These are phyloP conservation scores for Plasmodium malariae DNA, from an alignment of 169 alveolate species.

Conservation along the genomic window DNA sequence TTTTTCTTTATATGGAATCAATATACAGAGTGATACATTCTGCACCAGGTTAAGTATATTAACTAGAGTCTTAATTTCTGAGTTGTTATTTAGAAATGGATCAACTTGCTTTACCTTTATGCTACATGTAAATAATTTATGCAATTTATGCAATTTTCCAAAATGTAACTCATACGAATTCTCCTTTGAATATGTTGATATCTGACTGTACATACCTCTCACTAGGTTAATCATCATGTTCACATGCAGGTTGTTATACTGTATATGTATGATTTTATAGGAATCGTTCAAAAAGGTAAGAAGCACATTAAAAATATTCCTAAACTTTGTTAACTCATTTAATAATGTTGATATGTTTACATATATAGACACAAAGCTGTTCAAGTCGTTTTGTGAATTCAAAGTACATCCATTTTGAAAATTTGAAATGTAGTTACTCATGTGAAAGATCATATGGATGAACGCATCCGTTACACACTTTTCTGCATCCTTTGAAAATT, in stretches of 20 bases:
- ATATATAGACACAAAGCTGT: conserved; percentile 49
- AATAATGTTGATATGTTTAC: conserved; percentile 16
- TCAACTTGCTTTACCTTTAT: too few species aligned
- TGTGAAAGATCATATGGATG: background rate
- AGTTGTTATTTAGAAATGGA: too few species aligned
- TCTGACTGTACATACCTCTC: conserved; percentile 16
- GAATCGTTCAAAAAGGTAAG: background rate
- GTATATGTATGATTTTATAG: background rate
- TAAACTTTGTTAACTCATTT: background rate
- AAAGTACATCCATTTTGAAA: background rate
- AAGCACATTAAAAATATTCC: background rate
- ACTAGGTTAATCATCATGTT: conserved; percentile 47
- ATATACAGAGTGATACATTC: background rate
- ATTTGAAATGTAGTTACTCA: background rate
- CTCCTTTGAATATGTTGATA: background rate
- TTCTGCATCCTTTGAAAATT: conserved; percentile 9
- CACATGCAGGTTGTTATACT: conserved; percentile 6
- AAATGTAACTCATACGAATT: background rate
- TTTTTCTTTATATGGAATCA: background rate
- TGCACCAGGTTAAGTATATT: background rate
- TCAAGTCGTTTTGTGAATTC: conserved; percentile 31
- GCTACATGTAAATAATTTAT: too few species aligned
- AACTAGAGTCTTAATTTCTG: too few species aligned
- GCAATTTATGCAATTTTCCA: too few species aligned
- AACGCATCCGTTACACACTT: background rate